Evolutionary conservation across 805 yeast species (phyloP).

Genomic region (Monosporozyma servazzii): DNA sequence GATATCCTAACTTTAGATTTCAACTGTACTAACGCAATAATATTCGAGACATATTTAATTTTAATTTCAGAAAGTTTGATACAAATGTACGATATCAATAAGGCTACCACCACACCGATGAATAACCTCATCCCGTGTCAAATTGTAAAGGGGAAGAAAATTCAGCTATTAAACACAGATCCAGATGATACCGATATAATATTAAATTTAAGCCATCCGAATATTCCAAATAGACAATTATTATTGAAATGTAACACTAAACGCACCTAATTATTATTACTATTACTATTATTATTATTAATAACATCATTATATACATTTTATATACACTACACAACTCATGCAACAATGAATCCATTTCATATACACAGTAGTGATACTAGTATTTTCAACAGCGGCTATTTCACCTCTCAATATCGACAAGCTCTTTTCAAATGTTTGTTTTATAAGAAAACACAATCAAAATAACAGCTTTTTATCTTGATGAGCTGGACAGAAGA

Average conservation of each 20-base stretch:
- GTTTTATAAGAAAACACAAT: neutral
- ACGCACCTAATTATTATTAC: neutral
- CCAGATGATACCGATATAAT: conserved; percentile 30
- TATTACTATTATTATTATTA: too few relatives aligned
- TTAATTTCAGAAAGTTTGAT: conserved; percentile 56
- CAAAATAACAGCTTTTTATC: neutral
- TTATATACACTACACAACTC: neutral
- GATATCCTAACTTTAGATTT: conserved; percentile 37
- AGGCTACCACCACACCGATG: conserved; percentile 14
- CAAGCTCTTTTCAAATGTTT: neutral
- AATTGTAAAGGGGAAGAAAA: conserved; percentile 63
- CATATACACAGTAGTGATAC: too few relatives aligned
- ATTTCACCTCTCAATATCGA: neutral
- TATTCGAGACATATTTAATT: conserved; percentile 40
- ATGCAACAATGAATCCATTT: neutral
- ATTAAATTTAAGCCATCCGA: conserved; percentile 56
- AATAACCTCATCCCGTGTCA: conserved; percentile 44
- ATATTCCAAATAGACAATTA: conserved; percentile 51
- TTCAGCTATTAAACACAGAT: conserved; percentile 35
- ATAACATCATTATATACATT: neutral
- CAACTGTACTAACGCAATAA: conserved; percentile 33
- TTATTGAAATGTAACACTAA: conserved; percentile 24
- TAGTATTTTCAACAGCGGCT: neutral
- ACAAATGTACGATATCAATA: conserved; percentile 51
- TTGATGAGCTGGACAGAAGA: neutral